These are phyloP conservation scores for Asterochloris sp. DNA, from an alignment of 139 green algal species.

Conservation along the genomic window DNA sequence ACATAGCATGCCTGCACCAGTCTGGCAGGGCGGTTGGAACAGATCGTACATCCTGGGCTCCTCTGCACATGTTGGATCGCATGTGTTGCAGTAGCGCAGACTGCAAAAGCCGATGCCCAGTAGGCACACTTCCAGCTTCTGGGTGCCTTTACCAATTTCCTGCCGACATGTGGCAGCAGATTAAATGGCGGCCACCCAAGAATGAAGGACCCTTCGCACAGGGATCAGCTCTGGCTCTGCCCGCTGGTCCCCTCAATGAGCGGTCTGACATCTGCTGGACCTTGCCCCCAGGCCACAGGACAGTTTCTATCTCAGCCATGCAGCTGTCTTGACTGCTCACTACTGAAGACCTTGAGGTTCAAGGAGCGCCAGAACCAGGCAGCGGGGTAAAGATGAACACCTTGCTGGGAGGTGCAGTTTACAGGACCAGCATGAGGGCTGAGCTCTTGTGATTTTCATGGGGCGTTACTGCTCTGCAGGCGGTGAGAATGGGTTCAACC, in stretches of 20 bases:
- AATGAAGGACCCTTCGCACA: constrained; percentile 21
- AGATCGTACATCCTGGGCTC: neutral
- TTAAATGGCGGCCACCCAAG: constrained; percentile 59
- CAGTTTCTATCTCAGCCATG: too few relatives aligned
- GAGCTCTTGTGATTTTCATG: too few relatives aligned
- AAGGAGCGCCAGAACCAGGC: too few relatives aligned
- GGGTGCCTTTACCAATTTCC: constrained; percentile 65
- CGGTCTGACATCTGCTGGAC: neutral
- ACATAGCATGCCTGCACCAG: neutral
- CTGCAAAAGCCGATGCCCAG: neutral
- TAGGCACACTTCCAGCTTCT: neutral
- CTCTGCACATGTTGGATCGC: neutral
- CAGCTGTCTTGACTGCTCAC: too few relatives aligned
- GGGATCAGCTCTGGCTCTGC: neutral
- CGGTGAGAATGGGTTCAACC: constrained; percentile 98
- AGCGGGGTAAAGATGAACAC: too few relatives aligned
- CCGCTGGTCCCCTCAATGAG: neutral
- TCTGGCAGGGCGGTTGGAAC: neutral
- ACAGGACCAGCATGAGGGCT: too few relatives aligned
- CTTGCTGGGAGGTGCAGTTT: too few relatives aligned
- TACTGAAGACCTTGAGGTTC: too few relatives aligned
- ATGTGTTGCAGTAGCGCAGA: neutral
- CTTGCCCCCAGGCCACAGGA: too few relatives aligned
- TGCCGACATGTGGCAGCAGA: constrained; percentile 51
- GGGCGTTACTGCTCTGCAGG: constrained; percentile 48